Evolutionary conservation across 148 eudicot species (phyloP).

Genomic region (Rhododendron kiyosumense): DNA sequence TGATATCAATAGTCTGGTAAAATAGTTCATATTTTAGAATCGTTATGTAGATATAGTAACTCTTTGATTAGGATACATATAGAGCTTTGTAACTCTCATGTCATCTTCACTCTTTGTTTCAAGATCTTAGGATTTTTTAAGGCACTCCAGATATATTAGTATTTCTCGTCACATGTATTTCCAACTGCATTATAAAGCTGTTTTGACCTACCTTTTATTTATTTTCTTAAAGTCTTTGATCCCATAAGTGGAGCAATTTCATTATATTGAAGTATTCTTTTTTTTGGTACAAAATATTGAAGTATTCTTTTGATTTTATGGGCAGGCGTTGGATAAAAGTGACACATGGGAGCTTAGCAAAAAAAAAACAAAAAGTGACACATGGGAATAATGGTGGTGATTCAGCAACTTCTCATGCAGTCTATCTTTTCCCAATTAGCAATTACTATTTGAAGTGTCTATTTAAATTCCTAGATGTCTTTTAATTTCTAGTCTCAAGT

Average conservation of each 20-base stretch:
- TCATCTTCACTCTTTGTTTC: neutral
- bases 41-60: neutral
- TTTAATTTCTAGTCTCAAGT: too few species aligned
- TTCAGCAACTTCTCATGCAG: too few species aligned
- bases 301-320: neutral
- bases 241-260: neutral
- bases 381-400: too few species aligned
- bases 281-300: too few species aligned
- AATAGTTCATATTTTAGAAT: neutral
- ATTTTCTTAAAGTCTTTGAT: neutral
- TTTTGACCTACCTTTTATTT: neutral
- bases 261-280: neutral
- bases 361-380: too few species aligned
- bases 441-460: too few species aligned
- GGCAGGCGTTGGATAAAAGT: constrained; percentile 52
- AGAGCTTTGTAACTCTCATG: neutral
- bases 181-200: neutral
- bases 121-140: neutral
- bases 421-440: too few species aligned
- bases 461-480: too few species aligned
- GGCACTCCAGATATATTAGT: neutral
- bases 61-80: neutral
- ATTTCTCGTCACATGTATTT: neutral
- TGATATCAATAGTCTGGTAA: neutral
- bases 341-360: too few species aligned